These are phyloP conservation scores for Pseudocercospora pini-densiflorae DNA, from an alignment of 2,329 filamentous ascomycete genomes.

Conservation along the genomic window DNA sequence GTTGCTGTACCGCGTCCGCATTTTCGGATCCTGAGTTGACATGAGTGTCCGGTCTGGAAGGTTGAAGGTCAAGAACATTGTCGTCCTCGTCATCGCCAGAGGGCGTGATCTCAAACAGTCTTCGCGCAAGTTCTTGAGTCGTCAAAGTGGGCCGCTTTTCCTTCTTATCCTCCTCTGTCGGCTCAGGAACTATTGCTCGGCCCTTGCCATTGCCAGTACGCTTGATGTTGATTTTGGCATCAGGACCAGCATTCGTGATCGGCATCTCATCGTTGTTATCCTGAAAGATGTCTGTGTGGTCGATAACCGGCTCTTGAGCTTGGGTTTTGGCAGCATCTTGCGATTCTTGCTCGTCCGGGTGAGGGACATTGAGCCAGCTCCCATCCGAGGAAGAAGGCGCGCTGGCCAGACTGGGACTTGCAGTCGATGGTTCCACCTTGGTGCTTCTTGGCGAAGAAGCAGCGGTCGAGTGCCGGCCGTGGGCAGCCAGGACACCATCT, in stretches of 20 bases:
- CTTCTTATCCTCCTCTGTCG: slow-evolving; percentile 14
- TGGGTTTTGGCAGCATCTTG: not conserved
- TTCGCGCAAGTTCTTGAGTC: not conserved
- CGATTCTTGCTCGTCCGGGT: slow-evolving; percentile 7
- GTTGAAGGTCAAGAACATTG: slow-evolving; percentile 27
- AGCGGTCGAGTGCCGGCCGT: slow-evolving; percentile 3
- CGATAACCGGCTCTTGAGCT: slow-evolving; percentile 1
- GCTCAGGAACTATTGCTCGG: slow-evolving; percentile 34
- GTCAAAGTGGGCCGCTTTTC: not conserved
- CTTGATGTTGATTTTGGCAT: slow-evolving; percentile 41
- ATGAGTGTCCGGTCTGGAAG: slow-evolving; percentile 15
- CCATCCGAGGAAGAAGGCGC: slow-evolving; percentile 14
- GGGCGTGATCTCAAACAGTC: slow-evolving; percentile 14
- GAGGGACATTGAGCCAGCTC: slow-evolving; percentile 24
- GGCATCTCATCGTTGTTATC: slow-evolving; percentile 35
- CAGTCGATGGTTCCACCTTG: slow-evolving; percentile 8
- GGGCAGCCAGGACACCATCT: slow-evolving; percentile 20
- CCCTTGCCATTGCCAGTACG: slow-evolving; percentile 34
- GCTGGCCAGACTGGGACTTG: slow-evolving; percentile 19
- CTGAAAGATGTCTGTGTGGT: slow-evolving; percentile 19
- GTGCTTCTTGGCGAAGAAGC: slow-evolving; percentile 8
- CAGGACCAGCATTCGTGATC: slow-evolving; percentile 42
- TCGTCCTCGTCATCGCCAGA: not conserved
- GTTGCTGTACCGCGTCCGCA: not conserved
- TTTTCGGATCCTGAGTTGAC: not conserved